Evolutionary conservation across 2,329 filamentous ascomycete genomes (phyloP).

Genomic region (Pleomassaria siparia): DNA sequence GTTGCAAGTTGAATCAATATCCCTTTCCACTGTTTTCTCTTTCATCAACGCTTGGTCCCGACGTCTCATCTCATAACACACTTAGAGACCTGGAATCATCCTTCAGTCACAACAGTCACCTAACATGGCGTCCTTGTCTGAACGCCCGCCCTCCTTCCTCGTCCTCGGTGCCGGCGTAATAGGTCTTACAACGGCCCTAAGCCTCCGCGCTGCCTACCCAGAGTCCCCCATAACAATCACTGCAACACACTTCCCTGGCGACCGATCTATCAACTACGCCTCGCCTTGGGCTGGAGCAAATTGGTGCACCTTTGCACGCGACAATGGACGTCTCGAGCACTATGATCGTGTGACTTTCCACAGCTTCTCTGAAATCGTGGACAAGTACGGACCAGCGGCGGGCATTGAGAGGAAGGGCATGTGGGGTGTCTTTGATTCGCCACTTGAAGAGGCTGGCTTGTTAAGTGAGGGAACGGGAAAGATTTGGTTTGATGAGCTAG

Average conservation of each 20-base stretch:
- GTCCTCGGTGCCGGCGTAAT: slow-evolving; percentile 62
- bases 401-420: slow-evolving; percentile 31
- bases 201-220: slow-evolving; percentile 57
- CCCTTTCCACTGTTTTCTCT: no score
- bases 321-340: slow-evolving; percentile 34
- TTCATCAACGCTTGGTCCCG: no score
- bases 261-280: slow-evolving; percentile 88
- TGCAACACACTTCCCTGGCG: slow-evolving; percentile 89
- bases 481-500: slow-evolving; percentile 47
- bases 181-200: slow-evolving; percentile 65
- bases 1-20: no score
- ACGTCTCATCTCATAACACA: no score
- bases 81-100: no score
- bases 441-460: slow-evolving; percentile 36
- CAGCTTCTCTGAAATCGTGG: slow-evolving; percentile 28
- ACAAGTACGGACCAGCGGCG: slow-evolving; percentile 27
- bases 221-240: slow-evolving; percentile 67
- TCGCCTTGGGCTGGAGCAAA: slow-evolving; percentile 90
- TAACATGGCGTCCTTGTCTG: no score
- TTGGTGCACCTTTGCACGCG: slow-evolving; percentile 59
- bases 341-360: slow-evolving; percentile 36
- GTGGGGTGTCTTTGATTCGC: slow-evolving; percentile 32
- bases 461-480: slow-evolving; percentile 41
- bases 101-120: no score
- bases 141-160: no score